phyloP scores from a whole-genome alignment of 352 stramenopile genomes.

The Phytophthora syringae region DNA sequence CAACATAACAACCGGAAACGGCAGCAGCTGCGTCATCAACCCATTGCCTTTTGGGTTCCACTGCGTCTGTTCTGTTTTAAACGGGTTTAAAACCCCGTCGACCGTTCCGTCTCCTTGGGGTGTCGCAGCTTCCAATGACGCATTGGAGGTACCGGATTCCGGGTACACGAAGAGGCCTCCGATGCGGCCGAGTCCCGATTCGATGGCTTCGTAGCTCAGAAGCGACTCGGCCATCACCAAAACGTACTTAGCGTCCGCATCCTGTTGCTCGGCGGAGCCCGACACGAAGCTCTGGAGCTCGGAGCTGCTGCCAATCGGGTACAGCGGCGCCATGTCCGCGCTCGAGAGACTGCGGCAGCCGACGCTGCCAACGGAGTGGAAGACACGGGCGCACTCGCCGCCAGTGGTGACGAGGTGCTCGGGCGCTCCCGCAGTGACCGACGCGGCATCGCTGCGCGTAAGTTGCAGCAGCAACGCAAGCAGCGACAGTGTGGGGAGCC shows the following conservation, averaged over 20 bases:
- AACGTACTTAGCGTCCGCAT: slow-evolving; percentile 51
- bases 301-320: slow-evolving; percentile 46
- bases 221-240: slow-evolving; percentile 73
- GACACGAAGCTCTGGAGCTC: slow-evolving; percentile 57
- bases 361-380: slow-evolving; percentile 71
- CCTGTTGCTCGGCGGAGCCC: slow-evolving; percentile 28
- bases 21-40: slow-evolving; percentile 46
- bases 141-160: slow-evolving; percentile 41
- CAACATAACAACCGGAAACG: slow-evolving; percentile 78
- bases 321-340: slow-evolving; percentile 63
- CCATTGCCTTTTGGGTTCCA: slow-evolving; percentile 74
- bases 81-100: slow-evolving; percentile 76
- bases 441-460: slow-evolving; percentile 36
- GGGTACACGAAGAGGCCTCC: slow-evolving; percentile 69
- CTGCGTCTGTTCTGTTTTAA: slow-evolving; percentile 51
- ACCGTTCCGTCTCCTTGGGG: slow-evolving; percentile 69
- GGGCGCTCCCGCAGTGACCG: slow-evolving; percentile 67
- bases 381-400: slow-evolving; percentile 80
- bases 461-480: slow-evolving; percentile 27
- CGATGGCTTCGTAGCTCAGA: slow-evolving; percentile 47
- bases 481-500: slow-evolving; percentile 19
- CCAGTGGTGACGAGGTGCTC: slow-evolving; percentile 68
- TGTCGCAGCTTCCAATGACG: slow-evolving; percentile 53
- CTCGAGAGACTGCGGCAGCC: slow-evolving; percentile 66
- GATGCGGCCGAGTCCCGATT: slow-evolving; percentile 42